Evolutionary conservation across 768 basidiomycete genomes (phyloP).

Genomic region (Pleurotus eryngii): DNA sequence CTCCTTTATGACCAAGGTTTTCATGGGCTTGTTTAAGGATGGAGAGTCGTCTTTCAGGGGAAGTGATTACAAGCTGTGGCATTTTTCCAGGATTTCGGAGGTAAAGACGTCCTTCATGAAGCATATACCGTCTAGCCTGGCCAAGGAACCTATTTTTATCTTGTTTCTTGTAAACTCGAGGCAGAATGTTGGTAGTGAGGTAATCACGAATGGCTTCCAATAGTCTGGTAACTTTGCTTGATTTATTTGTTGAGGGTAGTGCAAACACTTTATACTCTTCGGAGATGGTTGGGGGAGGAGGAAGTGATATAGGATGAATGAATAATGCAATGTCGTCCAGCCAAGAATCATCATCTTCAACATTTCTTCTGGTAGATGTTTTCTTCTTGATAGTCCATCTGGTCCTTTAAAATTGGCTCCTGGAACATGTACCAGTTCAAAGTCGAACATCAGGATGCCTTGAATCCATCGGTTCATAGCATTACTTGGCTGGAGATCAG

Average conservation of each 20-base stretch:
- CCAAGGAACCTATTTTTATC: constrained; percentile 6
- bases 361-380: constrained; percentile 12
- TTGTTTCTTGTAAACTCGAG: no score
- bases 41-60: constrained; percentile 1
- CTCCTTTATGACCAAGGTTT: constrained; percentile 17
- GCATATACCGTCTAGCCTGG: constrained; percentile 9
- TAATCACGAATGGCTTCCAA: no score
- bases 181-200: no score
- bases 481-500: constrained; percentile 26
- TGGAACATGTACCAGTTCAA: constrained; percentile 31
- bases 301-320: background rate
- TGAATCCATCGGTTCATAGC: constrained; percentile 32
- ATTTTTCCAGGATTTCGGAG: constrained; percentile 1
- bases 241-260: no score
- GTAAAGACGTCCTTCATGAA: constrained; percentile 8
- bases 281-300: background rate
- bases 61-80: constrained; percentile 7
- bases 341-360: background rate
- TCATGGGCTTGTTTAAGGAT: constrained; percentile 18
- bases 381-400: constrained; percentile 28
- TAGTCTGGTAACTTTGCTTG: no score
- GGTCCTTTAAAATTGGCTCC: constrained; percentile 25
- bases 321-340: background rate
- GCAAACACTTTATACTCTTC: no score
- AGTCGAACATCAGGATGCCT: constrained; percentile 28